Base-by-base conservation (phyloP, 164 flowering plant genomes). In the Vitis rotundifolia region DNA sequence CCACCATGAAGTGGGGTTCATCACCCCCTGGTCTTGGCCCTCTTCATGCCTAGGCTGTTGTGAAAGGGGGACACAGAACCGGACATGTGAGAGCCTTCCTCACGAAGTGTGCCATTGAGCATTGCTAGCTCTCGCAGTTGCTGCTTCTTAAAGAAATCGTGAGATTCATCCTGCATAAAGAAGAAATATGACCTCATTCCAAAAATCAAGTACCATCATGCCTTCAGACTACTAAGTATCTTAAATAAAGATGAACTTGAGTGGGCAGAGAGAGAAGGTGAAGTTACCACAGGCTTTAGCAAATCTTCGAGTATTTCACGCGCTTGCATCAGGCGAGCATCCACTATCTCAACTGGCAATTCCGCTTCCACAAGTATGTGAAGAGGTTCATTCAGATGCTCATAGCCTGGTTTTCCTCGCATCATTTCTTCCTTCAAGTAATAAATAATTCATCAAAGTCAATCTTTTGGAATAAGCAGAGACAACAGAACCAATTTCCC, bases 361-460 rank as follows among this genome's bases (percentile, higher is more conserved):
- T 93, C 98, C 54, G 94, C 98, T 84, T 93, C 98, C 62, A 93
- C 90, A 26, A 93, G 84, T 61, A 93, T 81, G 69, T 93, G 97
- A 49, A 93, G 94, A 58, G 98, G 98, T 75, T 93, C 98, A 80
- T 90, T 90, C 78, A 93, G 77, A 84, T 93, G 98, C 71, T 93
- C 98, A 75, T 85, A 93, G 14, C 98, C 98, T 0, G 91, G 97
- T 74, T 93, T 93, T 48, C 98, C 98, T 64, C 98, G 85, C 98
- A 93, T 88, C 88, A 93, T 83, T 26, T 91, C 98, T 79, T 93
- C 98, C 98, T 93, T 7, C 61, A 73, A 70, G 9, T 59, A 57
- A 59, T 0, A 69, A 67, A 55, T 3, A 55, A 55, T 55, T 4
- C 18, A 14, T 18, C 8, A 47, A 61, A 55, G 18, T 49, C 19